A percentile compares a stretch with the other conserved stretches of the same genome.
phyloP scores from a whole-genome alignment of 1,284 basidiomycete genomes.

The Pascua sp. region DNA sequence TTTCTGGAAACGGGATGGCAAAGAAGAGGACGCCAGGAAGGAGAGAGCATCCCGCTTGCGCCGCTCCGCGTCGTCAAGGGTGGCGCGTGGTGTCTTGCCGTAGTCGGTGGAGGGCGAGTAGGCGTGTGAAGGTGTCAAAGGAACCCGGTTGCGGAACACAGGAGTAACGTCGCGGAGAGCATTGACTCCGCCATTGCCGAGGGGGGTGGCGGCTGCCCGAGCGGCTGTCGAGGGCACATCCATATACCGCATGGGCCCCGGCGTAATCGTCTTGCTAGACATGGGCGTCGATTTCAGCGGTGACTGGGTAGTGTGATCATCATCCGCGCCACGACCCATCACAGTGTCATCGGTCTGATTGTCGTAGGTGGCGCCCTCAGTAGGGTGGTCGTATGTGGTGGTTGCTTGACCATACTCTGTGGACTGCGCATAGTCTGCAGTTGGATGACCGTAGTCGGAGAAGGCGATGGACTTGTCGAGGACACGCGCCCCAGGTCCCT shows the following conservation, averaged over 20 bases:
- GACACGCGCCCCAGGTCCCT: constrained; percentile 22
- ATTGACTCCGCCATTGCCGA: not conserved
- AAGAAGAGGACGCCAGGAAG: constrained; percentile 31
- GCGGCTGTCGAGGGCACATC: constrained; percentile 16
- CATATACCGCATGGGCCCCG: constrained; percentile 16
- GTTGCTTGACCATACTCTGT: too few species aligned
- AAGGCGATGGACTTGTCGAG: not conserved
- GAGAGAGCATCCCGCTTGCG: constrained; percentile 42
- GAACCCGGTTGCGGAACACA: constrained; percentile 20
- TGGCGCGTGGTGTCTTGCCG: constrained; percentile 30
- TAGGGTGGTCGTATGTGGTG: too few species aligned
- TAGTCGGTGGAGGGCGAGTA: constrained; percentile 9
- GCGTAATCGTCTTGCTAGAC: constrained; percentile 3
- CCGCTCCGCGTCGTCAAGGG: constrained; percentile 34
- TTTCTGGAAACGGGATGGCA: constrained; percentile 21
- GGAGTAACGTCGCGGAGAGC: constrained; percentile 31
- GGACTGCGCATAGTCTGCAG: too few species aligned
- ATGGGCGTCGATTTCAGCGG: not conserved
- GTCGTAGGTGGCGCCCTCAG: too few species aligned
- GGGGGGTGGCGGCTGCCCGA: constrained; percentile 15
- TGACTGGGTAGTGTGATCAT: too few species aligned
- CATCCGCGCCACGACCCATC: too few species aligned
- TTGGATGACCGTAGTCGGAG: too few species aligned
- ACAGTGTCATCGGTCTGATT: too few species aligned
- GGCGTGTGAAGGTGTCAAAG: constrained; percentile 15